Conservation (phyloP, 202 grass and related monocot species). For the Dendrocalamus latiflorus region DNA sequence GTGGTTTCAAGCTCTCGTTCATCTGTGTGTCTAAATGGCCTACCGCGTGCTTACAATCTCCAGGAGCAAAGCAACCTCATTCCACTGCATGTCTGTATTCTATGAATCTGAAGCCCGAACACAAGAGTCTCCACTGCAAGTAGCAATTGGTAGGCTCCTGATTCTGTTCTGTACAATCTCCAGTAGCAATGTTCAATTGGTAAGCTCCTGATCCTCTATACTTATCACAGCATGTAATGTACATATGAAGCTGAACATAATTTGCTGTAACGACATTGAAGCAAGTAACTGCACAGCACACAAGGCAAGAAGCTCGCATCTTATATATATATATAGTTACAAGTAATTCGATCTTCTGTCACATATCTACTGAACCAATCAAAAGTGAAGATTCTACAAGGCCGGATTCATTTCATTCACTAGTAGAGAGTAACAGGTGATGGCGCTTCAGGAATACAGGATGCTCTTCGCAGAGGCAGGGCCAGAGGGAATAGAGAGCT, state of each 20-base stretch:
- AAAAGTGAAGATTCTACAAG: background rate
- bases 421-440: background rate
- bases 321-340: slow-evolving; percentile 23
- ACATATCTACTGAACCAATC: slow-evolving; percentile 30
- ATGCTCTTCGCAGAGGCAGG: background rate
- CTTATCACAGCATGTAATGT: background rate
- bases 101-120: no score
- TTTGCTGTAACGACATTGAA: background rate
- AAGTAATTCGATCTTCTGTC: background rate
- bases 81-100: no score
- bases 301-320: background rate
- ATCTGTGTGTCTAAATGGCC: no score
- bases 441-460: background rate
- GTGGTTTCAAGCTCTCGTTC: no score
- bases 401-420: background rate
- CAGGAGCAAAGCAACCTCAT: background rate
- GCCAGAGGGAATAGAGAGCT: background rate
- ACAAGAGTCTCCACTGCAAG: no score
- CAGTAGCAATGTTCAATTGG: no score
- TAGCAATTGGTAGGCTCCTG: slow-evolving; percentile 5
- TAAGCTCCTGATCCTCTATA: background rate
- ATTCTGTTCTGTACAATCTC: background rate
- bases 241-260: background rate
- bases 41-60: no score
- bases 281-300: slow-evolving; percentile 8